These are phyloP conservation scores for Rhodotorula graminis DNA, from an alignment of 768 basidiomycete species.

Conservation along the genomic window DNA sequence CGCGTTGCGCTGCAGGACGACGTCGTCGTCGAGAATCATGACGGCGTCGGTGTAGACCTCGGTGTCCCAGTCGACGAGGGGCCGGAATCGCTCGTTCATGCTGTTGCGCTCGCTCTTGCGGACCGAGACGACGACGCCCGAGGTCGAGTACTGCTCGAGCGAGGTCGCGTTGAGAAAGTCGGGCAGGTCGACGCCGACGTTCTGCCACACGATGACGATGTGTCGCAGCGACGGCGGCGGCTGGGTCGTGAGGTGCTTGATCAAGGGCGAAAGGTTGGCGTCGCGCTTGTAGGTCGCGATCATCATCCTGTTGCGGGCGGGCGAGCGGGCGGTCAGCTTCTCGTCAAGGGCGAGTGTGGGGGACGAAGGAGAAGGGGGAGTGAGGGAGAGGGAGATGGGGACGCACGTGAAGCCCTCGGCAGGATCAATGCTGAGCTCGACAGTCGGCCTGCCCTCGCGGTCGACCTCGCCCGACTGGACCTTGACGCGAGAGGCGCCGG, in stretches of 20 bases:
- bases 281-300: conserved; percentile 38
- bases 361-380: no score
- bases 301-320: conserved; percentile 18
- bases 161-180: conserved; percentile 23
- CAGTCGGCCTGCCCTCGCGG: not conserved
- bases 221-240: conserved; percentile 33
- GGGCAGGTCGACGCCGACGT: conserved; percentile 25
- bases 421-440: conserved; percentile 5
- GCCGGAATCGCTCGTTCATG: conserved; percentile 40
- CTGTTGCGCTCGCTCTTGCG: conserved; percentile 32
- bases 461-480: not conserved
- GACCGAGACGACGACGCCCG: conserved; percentile 27
- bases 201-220: conserved; percentile 40
- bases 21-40: conserved; percentile 41
- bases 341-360: not conserved
- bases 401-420: conserved; percentile 30
- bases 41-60: conserved; percentile 29
- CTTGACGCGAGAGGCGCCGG: not conserved
- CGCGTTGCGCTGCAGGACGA: conserved; percentile 23
- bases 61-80: conserved; percentile 19
- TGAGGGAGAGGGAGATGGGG: not conserved
- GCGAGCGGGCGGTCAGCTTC: not conserved
- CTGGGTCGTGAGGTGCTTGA: conserved; percentile 30
- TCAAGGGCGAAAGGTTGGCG: conserved; percentile 17
- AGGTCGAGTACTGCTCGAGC: conserved; percentile 14